Evolutionary conservation across 1,139 yeast genomes (phyloP), one percentile per base, ranked within the genome.

Genomic region (Diutina mesorugosa): DNA sequence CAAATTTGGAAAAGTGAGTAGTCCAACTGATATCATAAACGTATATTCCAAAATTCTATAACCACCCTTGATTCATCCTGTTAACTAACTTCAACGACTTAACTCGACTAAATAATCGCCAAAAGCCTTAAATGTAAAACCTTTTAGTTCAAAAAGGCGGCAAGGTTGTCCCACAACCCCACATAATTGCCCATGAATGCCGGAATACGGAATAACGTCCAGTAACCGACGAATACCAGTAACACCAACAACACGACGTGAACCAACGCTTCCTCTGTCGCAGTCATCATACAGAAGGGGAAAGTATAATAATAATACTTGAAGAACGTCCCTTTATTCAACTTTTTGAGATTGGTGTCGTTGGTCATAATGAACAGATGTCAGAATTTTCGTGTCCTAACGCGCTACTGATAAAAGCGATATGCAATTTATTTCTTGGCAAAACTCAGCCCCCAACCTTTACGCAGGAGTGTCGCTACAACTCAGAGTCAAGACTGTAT

Each of bases 271-370:
- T 32, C 45, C 18, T 50, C 53, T 9, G 45, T 50, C 8, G 6
- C 10, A 6, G 53, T 32, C 53, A 50, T 16, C 53, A 50, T 50
- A 9, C 45, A 50, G 32, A 50, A 50, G 45, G 53, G 53, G n/a
- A 50, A 50, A n/a, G 18, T 32, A 38, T 50, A 32, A 21, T 32
- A 32, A 9, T 50, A 50, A 38, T 50, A 50, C 21, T 50, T 28
- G 30, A n/a, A 18, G 10, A 46, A 46, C 48, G 26, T 45, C 21
- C 26, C 41, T n/a, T 35, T 12, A 12, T 12, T 35, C n/a, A 35
- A 35, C 41, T 35, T 5, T 12, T 35, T 35, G 41, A 35, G 41
- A 5, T 35, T n/a, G 14, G 14, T 12, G 41, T 12, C 14, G 41
- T 35, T 35, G 41, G 41, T 9, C 41, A 35, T 35, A 2, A 35